Percentiles rank a stretch among this genome's conserved stretches.
These are phyloP conservation scores for Collybia nuda DNA, from an alignment of 768 basidiomycete genomes.

Conservation along the genomic window DNA sequence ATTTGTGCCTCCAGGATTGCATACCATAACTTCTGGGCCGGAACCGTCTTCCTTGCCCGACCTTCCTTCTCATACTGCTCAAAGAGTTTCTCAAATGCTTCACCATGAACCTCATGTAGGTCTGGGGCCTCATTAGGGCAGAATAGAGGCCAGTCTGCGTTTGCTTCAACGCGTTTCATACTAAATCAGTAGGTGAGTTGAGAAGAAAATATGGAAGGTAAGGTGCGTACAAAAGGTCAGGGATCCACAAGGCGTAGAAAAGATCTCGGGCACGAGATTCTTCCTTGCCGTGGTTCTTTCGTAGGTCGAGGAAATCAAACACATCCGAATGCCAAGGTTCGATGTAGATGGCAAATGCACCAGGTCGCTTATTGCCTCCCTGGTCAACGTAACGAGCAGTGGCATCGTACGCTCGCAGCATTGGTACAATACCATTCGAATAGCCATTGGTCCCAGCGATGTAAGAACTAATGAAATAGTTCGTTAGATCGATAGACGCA, in stretches of 20 bases:
- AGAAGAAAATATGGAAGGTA: neutral
- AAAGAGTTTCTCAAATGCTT: conserved; percentile 86
- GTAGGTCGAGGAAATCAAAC: conserved; percentile 95
- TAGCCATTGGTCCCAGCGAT: conserved; percentile 99
- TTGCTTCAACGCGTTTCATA: conserved; percentile 95
- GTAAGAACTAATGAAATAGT: conserved; percentile 75
- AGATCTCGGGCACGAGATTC: conserved; percentile 94
- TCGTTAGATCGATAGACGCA: conserved; percentile 1
- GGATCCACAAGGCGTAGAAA: conserved; percentile 98
- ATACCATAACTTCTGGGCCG: conserved; percentile 99
- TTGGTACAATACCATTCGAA: conserved; percentile 98
- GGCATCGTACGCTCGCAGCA: conserved; percentile 97
- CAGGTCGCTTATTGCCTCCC: conserved; percentile 98
- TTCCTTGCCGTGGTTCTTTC: conserved; percentile 99
- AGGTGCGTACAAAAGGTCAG: conserved; percentile 83
- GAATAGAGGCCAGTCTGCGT: conserved; percentile 93
- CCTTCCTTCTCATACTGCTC: conserved; percentile 90
- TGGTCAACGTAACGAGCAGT: conserved; percentile 99
- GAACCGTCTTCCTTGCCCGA: conserved; percentile 76
- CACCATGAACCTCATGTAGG: conserved; percentile 84
- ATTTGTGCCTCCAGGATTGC: conserved; percentile 95
- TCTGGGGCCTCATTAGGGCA: conserved; percentile 96
- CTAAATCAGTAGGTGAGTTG: conserved; percentile 32
- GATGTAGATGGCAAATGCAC: conserved; percentile 97
- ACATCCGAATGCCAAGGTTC: conserved; percentile 99